Evolutionary conservation across 2,329 filamentous ascomycete genomes (phyloP), one percentile per base, ranked within the genome.

Genomic region (Exophiala spinifera): DNA sequence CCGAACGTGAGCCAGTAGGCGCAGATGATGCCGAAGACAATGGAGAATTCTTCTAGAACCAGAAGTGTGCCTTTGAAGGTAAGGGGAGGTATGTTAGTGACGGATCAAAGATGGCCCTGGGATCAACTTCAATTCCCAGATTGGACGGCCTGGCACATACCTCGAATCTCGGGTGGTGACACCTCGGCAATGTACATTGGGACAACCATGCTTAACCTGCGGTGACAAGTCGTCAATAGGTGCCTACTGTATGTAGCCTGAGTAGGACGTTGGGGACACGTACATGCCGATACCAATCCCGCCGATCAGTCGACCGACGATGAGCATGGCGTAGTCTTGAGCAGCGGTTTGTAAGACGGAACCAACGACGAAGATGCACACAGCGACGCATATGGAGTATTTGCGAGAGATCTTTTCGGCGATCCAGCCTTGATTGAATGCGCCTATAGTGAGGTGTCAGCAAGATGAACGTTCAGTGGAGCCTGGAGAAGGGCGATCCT

Each of bases 111-210:
- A n/a, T n/a, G n/a, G n/a, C n/a, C n/a, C n/a, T n/a, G n/a, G n/a
- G n/a, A n/a, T n/a, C n/a, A 37, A 39, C 4, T n/a, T 39, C 17
- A 5, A 11, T 6, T n/a, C n/a, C 37, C 28, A 25, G 4, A 10
- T 36, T 3, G 23, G 13, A n/a, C n/a, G n/a, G n/a, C n/a, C n/a
- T n/a, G n/a, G n/a, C n/a, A n/a, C 19, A 46, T 33, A 46, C 44
- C 70, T 5, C 69, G 64, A 40, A 72, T 71, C 5, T 71, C 64
- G 3, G 70, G 66, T 19, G 72, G 65, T 7, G 70, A 72, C 48
- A 79, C 78, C 57, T 80, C 78, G 1, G 74, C 77, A 40, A 79
- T 79, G 59, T 80, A 81, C 21, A 81, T 65, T 0, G 78, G 78
- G 3, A 76, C 74, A 20, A 79, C 76, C 69, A 75, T 75, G 10